A percentile compares a stretch with the other conserved stretches of the same genome.
Conservation (phyloP, 2,329 filamentous ascomycete species). For the Cadophora gregata region DNA sequence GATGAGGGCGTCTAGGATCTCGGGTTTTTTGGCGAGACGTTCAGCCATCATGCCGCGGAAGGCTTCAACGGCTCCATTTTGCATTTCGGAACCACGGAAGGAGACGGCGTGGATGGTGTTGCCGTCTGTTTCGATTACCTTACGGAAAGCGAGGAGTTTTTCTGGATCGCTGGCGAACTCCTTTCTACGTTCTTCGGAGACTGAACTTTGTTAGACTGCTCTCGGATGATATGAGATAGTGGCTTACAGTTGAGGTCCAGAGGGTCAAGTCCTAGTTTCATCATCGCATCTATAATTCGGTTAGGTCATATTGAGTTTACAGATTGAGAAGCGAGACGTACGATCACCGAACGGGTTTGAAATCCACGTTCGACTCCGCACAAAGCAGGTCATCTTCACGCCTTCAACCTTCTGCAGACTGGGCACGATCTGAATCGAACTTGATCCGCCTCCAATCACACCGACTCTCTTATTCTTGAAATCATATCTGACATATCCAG, state of each 20-base stretch:
- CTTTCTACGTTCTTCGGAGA: conserved; percentile 52
- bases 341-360: conserved; percentile 53
- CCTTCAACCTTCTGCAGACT: conserved; percentile 53
- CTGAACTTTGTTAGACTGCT: conserved; percentile 11
- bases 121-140: conserved; percentile 51
- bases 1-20: conserved; percentile 40
- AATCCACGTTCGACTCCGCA: conserved; percentile 58
- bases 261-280: conserved; percentile 50
- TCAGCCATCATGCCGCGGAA: conserved; percentile 49
- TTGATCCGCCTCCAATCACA: conserved; percentile 59
- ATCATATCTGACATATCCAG: conserved; percentile 48
- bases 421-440: conserved; percentile 59
- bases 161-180: conserved; percentile 48
- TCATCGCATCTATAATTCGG: conserved; percentile 46
- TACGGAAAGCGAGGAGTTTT: conserved; percentile 50
- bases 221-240: not conserved
- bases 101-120: conserved; percentile 52
- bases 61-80: conserved; percentile 42
- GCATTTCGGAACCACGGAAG: conserved; percentile 47
- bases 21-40: conserved; percentile 51
- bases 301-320: not conserved
- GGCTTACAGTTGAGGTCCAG: conserved; percentile 46
- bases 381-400: conserved; percentile 51
- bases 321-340: conserved; percentile 11
- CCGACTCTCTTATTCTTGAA: conserved; percentile 55